Evolutionary conservation across 768 basidiomycete species (phyloP), one percentile per base, ranked within the genome.

Genomic region (Hirschioporus abietinus): DNA sequence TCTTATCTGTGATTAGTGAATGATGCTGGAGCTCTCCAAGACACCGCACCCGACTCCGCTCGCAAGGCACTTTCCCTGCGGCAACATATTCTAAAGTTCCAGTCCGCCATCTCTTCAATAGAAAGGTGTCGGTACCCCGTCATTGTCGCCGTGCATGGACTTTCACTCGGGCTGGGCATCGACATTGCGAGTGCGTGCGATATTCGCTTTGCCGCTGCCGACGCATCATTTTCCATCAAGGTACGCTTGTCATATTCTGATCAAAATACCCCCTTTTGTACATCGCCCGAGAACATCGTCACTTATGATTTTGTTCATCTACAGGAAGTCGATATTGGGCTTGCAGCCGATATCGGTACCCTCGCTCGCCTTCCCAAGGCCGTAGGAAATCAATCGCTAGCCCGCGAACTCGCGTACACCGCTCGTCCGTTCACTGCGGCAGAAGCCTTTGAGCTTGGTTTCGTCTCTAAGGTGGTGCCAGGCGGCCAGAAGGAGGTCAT

Each of bases 291-390:
- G 36, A 26, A 2, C 30, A 18, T 61, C 8, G 68, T 20, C 34
- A 66, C 63, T 9, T 58, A 60, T 69, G 27, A 58, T 20, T 63
- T 58, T 66, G 18, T 26, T 60, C n/a, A n/a, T 9, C 24, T 59
- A 15, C 72, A 93, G 92, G 92, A 96, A 81, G 88, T 93, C 1
- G 91, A 95, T 72, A 83, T 95, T 26, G 94, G 91, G 0, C 80
- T 96, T 0, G 94, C 95, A 1, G 89, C 95, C 0, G 95, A 96
- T 73, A 88, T 95, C 57, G 95, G 95, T 0, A 88, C 92, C 0
- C 84, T 96, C 7, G 91, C 94, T 1, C 87, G 88, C 63, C 79
- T 96, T 7, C 92, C 91, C 0, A 92, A 92, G 71, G 81, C 92
- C 60, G 83, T 84, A 0, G 92, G 88, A 0, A 95, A 93, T 76